Percentiles rank a stretch among this genome's conserved stretches.
These are phyloP conservation scores for Pittosporum tobira DNA, from an alignment of 129 eudicot genomes.

Conservation along the genomic window DNA sequence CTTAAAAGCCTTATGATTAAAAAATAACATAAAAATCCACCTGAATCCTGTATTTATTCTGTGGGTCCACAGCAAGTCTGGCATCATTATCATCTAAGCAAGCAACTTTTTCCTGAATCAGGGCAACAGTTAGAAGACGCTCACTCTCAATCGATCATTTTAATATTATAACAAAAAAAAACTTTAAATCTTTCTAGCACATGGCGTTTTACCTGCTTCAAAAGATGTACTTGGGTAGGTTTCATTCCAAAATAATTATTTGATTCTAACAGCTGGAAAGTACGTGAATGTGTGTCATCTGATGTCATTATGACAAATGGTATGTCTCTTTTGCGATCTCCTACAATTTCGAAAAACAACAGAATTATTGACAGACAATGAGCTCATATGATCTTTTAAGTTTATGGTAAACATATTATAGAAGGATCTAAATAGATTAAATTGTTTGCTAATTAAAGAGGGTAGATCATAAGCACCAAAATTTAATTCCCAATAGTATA, in stretches of 20 bases:
- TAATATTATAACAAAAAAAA: neutral
- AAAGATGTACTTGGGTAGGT: constrained; percentile 73
- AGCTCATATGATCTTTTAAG: neutral
- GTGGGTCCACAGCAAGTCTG: constrained; percentile 76
- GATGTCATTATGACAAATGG: constrained; percentile 97
- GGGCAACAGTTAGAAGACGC: constrained; percentile 7
- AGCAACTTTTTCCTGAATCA: constrained; percentile 90
- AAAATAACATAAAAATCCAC: constrained; percentile 19
- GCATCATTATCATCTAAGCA: constrained; percentile 98
- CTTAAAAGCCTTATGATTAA: neutral
- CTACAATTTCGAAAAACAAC: constrained; percentile 28
- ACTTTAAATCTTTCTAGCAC: neutral
- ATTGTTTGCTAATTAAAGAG: neutral
- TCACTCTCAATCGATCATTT: neutral
- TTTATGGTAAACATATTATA: neutral
- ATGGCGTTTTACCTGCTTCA: constrained; percentile 63
- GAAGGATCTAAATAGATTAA: neutral
- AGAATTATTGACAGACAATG: neutral
- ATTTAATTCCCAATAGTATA: neutral
- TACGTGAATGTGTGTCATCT: constrained; percentile 85
- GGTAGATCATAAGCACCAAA: neutral
- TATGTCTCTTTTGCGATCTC: constrained; percentile 52
- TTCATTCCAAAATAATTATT: constrained; percentile 92
- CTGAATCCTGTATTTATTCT: constrained; percentile 71
- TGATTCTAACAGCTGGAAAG: constrained; percentile 60